Evolutionary conservation across 225 moss, liverwort and hornwort species (phyloP).

Genomic region (Physcomitrellopsis africana): DNA sequence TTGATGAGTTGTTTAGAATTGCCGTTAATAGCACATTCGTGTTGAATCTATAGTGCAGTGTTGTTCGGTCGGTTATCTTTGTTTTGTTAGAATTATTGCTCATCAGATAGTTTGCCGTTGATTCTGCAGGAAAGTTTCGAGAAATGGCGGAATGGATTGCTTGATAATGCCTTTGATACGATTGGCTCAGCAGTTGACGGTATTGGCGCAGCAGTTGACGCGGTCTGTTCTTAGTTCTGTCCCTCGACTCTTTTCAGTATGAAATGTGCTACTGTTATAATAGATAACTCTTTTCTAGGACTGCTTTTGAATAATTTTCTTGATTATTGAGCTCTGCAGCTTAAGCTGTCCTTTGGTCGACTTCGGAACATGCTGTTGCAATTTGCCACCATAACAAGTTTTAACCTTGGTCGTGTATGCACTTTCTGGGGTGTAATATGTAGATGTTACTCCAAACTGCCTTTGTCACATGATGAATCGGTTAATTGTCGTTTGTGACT

Average conservation of each 20-base stretch:
- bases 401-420: not conserved
- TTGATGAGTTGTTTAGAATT: not conserved
- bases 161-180: constrained; percentile 38
- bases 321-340: not conserved
- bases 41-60: not conserved
- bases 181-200: constrained; percentile 34
- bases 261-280: not conserved
- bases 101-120: constrained; percentile 14
- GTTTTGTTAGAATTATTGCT: not conserved
- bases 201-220: constrained; percentile 51
- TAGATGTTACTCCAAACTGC: not conserved
- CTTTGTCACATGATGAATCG: not conserved
- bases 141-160: constrained; percentile 55
- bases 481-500: not conserved
- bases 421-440: not conserved
- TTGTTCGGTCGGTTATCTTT: not conserved
- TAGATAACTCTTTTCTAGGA: not conserved
- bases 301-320: not conserved
- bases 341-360: not conserved
- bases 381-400: not conserved
- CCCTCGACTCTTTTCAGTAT: not conserved
- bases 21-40: not conserved
- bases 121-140: constrained; percentile 54
- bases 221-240: constrained; percentile 41
- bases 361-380: not conserved